Evolutionary conservation across 306 rosid species (phyloP), one percentile per base, ranked within the genome.

Genomic region (Calophaca sinica): DNA sequence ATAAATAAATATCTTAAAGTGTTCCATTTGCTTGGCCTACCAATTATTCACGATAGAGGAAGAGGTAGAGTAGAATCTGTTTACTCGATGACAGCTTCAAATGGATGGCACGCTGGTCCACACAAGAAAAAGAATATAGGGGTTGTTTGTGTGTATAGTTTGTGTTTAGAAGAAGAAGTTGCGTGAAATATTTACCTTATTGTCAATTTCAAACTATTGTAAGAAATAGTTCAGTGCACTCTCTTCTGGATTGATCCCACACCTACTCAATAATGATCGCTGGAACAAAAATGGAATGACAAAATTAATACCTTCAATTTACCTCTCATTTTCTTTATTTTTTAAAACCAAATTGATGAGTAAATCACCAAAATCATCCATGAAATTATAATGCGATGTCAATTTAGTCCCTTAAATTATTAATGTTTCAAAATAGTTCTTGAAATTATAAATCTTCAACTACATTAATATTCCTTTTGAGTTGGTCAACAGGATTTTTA

Each of bases 1-100:
- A 57, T 32, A 52, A 7, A 55, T 28, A 55, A 9, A 67, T 81
- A 59, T 62, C 45, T 76, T 52, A 62, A 41, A 64, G 1, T 20
- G 35, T 55, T 72, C 4, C 12, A 61, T 65, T 82, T 80, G 26
- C 28, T 20, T 76, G 65, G 53, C 68, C 74, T 57, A 48, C 66
- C 69, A 62, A 45, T 67, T 39, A 71, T 72, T 73, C 68, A 46
- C 39, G 80, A 41, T 45, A 32, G 62, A 70, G 49, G 38, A 35
- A 44, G 63, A 36, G 35, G 52, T 15, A 39, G 80, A 77, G 48
- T 61, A 33, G 72, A 84, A 80, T 49, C 68, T 46, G 5, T 9
- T 70, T 80, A 62, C 54, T 69, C 79, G 54, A 4, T 67, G 20
- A 76, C 38, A 9, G n/a, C 62, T 68, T 62, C 79, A 67, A 78